phyloP scores from a whole-genome alignment of 495 filamentous ascomycete species.

The Aspergillus biplanus region DNA sequence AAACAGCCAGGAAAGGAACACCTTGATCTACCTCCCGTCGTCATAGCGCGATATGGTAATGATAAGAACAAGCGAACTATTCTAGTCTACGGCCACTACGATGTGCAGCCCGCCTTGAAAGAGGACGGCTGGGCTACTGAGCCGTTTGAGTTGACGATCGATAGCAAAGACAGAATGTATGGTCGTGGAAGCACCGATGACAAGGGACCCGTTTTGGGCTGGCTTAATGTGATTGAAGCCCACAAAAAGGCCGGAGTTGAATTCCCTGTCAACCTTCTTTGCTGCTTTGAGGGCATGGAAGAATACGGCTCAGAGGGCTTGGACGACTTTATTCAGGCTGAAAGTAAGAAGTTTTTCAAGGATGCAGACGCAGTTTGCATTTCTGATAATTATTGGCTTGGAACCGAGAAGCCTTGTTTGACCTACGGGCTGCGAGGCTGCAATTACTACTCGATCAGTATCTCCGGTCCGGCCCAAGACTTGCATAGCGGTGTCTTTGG shows the following conservation, averaged over 20 bases:
- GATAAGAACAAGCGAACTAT: constrained; percentile 92
- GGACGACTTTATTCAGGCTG: constrained; percentile 88
- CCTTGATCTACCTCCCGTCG: constrained; percentile 88
- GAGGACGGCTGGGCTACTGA: constrained; percentile 97
- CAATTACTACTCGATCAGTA: constrained; percentile 91
- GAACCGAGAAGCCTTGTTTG: constrained; percentile 95
- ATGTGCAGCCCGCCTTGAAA: constrained; percentile 93
- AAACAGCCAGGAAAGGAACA: constrained; percentile 88
- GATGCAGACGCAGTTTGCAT: constrained; percentile 97
- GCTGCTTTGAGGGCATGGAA: constrained; percentile 99
- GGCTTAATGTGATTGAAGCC: constrained; percentile 97
- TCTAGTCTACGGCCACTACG: constrained; percentile 97
- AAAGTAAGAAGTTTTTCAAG: constrained; percentile 89
- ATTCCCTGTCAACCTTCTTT: constrained; percentile 95
- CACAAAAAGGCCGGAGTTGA: constrained; percentile 93
- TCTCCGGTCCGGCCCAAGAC: constrained; percentile 89
- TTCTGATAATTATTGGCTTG: constrained; percentile 99
- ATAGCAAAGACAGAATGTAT: constrained; percentile 90
- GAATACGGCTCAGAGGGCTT: constrained; percentile 97
- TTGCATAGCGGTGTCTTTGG: constrained; percentile 97
- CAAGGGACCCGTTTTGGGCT: constrained; percentile 96
- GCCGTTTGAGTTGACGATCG: constrained; percentile 88
- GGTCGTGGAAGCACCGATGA: constrained; percentile 96
- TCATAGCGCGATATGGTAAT: constrained; percentile 88
- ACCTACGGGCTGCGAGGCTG: constrained; percentile 97